Evolutionary conservation across 2,329 filamentous ascomycete genomes (phyloP).

Genomic region (Coniochaeta hoffmannii): DNA sequence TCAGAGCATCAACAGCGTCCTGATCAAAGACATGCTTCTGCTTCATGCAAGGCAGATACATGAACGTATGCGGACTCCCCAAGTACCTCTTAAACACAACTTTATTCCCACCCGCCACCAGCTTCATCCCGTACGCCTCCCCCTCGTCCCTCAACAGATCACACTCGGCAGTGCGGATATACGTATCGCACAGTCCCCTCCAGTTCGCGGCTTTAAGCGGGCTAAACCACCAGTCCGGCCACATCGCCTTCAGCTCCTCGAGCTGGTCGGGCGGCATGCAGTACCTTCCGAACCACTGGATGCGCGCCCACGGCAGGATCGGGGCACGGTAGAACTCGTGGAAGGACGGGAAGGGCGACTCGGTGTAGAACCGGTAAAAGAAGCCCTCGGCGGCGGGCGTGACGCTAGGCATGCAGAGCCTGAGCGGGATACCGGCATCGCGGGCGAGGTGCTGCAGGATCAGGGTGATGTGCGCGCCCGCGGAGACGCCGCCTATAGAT

Average conservation of each 20-base stretch:
- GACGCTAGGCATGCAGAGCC: conserved; percentile 25
- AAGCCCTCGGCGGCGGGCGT: conserved; percentile 18
- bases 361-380: conserved; percentile 21
- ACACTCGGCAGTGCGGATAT: conserved; percentile 24
- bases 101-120: conserved; percentile 26
- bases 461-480: conserved; percentile 26
- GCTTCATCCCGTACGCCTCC: conserved; percentile 28
- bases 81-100: conserved; percentile 28
- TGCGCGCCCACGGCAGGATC: conserved; percentile 24
- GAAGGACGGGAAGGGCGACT: conserved; percentile 27
- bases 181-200: conserved; percentile 23
- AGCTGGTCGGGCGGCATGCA: conserved; percentile 19
- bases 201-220: conserved; percentile 24
- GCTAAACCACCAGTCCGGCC: conserved; percentile 26
- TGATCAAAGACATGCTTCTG: conserved; percentile 24
- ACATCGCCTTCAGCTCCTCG: conserved; percentile 16
- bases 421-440: conserved; percentile 26
- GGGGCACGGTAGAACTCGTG: conserved; percentile 25
- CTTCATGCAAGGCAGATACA: conserved; percentile 17
- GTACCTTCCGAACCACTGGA: conserved; percentile 22
- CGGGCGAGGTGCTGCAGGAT: conserved; percentile 29
- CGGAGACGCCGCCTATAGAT: conserved; percentile 30
- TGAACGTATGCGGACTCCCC: conserved; percentile 31
- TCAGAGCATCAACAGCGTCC: conserved; percentile 23
- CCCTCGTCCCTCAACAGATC: conserved; percentile 33